phyloP scores from a whole-genome alignment of 225 moss, liverwort and hornwort species.

The Climacium dendroides region DNA sequence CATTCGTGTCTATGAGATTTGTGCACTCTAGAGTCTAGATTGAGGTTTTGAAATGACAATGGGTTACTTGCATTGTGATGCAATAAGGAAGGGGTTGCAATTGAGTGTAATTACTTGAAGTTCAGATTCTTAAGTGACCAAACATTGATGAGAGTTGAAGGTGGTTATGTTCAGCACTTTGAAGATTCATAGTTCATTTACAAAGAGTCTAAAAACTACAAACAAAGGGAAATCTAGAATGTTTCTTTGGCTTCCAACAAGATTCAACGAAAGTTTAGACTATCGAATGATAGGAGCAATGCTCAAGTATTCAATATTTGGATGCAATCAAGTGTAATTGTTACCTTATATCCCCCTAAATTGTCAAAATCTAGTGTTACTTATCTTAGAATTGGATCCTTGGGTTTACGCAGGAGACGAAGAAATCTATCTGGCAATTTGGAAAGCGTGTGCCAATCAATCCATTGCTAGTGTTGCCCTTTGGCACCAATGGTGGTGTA shows the following conservation, averaged over 20 bases:
- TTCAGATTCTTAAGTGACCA: not conserved
- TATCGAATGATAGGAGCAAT: not conserved
- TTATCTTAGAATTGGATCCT: not conserved
- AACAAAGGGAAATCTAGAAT: not conserved
- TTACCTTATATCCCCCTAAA: not conserved
- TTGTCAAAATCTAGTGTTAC: not conserved
- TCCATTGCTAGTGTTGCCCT: slow-evolving; percentile 26
- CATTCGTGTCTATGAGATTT: not conserved
- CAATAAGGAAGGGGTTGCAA: not conserved
- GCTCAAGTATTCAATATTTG: not conserved
- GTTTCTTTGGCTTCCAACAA: not conserved
- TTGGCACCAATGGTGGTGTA: slow-evolving; percentile 35
- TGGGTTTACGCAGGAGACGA: not conserved
- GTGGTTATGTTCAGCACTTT: not conserved
- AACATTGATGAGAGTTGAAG: not conserved
- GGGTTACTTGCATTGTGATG: not conserved
- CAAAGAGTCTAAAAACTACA: not conserved
- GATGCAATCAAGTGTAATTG: not conserved
- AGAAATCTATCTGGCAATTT: slow-evolving; percentile 34
- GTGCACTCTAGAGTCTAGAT: not conserved
- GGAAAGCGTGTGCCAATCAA: slow-evolving; percentile 34
- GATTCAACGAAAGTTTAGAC: not conserved
- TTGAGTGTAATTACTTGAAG: not conserved
- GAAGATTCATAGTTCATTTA: not conserved
- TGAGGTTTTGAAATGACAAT: not conserved